phyloP scores from a whole-genome alignment of 805 yeast species.

The Cyberlindnera petersonii region DNA sequence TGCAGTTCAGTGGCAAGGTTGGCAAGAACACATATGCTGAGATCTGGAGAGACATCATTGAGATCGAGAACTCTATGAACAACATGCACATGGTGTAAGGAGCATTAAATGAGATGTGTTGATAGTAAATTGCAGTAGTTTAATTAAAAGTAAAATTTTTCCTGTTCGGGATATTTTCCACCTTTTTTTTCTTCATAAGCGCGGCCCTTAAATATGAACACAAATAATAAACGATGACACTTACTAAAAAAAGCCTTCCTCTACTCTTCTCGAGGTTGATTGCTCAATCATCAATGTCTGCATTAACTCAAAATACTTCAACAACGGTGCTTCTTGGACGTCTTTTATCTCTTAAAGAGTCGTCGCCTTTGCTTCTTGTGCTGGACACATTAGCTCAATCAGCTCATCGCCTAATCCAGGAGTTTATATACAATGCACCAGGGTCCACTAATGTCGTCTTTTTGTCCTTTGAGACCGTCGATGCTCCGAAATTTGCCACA shows the following conservation, averaged over 20 bases:
- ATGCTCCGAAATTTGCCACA: slow-evolving; percentile 46
- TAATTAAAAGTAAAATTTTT: background rate
- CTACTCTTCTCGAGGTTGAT: no score
- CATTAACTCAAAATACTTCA: slow-evolving; percentile 35
- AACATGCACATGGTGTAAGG: slow-evolving; percentile 8
- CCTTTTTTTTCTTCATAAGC: background rate
- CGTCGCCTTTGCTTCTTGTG: slow-evolving; percentile 66
- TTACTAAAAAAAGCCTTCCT: no score
- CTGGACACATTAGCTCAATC: slow-evolving; percentile 72
- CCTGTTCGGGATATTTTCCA: background rate
- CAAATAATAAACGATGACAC: no score
- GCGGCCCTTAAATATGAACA: no score
- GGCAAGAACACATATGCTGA: slow-evolving; percentile 56
- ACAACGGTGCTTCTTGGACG: slow-evolving; percentile 62
- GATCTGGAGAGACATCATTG: slow-evolving; percentile 64
- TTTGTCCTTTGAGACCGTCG: slow-evolving; percentile 65
- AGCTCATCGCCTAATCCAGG: slow-evolving; percentile 50
- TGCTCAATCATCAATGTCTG: no score
- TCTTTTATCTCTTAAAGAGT: slow-evolving; percentile 64
- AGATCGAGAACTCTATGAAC: slow-evolving; percentile 43
- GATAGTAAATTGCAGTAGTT: background rate
- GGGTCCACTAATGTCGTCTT: slow-evolving; percentile 40
- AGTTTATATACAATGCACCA: slow-evolving; percentile 45
- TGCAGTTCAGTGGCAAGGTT: slow-evolving; percentile 49
- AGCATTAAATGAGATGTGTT: background rate